Evolutionary conservation across 2,329 filamentous ascomycete species (phyloP).

Genomic region (Fusarium caatingaense): DNA sequence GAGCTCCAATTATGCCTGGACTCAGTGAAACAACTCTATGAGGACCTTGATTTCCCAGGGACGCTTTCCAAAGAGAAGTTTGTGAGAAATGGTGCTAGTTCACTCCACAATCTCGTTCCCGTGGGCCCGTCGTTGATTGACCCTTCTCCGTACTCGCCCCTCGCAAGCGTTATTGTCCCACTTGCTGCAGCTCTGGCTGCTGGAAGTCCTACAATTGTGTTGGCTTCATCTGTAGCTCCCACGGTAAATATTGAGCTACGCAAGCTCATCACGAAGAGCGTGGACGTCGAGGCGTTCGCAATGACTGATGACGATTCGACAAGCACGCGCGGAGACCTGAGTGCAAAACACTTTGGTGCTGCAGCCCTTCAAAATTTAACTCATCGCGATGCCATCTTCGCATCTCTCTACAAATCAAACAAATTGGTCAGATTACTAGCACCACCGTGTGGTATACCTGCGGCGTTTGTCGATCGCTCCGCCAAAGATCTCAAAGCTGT

Average conservation of each 20-base stretch:
- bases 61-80: background rate
- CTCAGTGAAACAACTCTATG: constrained; percentile 8
- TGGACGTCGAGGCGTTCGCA: background rate
- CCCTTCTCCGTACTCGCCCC: background rate
- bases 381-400: background rate
- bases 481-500: background rate
- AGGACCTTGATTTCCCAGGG: constrained; percentile 1
- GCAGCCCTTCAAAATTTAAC: background rate
- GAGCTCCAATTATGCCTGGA: constrained; percentile 6
- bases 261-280: background rate
- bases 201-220: background rate
- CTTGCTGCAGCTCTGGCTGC: background rate
- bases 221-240: background rate
- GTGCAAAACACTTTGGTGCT: background rate
- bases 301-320: background rate
- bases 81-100: background rate
- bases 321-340: background rate
- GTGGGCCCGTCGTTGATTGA: background rate
- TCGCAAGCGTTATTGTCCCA: background rate
- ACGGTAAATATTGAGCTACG: background rate
- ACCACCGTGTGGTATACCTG: background rate
- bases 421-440: background rate
- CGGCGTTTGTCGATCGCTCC: background rate
- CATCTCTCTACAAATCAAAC: background rate
- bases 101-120: background rate